Evolutionary conservation across 2,329 filamentous ascomycete genomes (phyloP).

Genomic region (Westerdykella aurantiaca): DNA sequence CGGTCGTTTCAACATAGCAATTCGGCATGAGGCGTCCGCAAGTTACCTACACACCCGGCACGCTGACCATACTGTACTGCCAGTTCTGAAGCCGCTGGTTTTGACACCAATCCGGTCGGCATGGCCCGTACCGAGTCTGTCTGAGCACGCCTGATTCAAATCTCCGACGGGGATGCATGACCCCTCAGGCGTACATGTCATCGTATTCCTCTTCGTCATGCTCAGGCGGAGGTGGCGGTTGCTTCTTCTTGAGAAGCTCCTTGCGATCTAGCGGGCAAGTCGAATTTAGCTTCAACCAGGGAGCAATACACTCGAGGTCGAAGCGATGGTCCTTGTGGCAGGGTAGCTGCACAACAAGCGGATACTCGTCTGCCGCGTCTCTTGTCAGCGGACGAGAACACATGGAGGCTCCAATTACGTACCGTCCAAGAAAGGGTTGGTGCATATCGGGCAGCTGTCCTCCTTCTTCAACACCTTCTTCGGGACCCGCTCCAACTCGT

Average conservation of each 20-base stretch:
- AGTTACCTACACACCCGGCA: too few species aligned
- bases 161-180: too few species aligned
- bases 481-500: conserved; percentile 55
- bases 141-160: too few species aligned
- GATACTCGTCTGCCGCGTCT: conserved; percentile 46
- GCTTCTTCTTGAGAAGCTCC: conserved; percentile 52
- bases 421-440: conserved; percentile 56
- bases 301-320: conserved; percentile 59
- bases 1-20: too few species aligned
- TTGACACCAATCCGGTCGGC: too few species aligned
- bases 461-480: conserved; percentile 49
- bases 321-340: conserved; percentile 59
- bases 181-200: conserved; percentile 44
- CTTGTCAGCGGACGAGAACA: neutral
- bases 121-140: too few species aligned
- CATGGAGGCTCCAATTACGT: conserved; percentile 8
- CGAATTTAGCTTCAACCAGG: conserved; percentile 59
- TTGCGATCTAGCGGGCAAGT: conserved; percentile 59
- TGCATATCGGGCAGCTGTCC: conserved; percentile 56
- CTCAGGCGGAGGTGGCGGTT: conserved; percentile 38
- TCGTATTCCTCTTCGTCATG: conserved; percentile 47
- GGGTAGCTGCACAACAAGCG: conserved; percentile 58
- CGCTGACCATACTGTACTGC: too few species aligned
- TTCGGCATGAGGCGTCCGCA: too few species aligned
- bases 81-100: too few species aligned